Evolutionary conservation across 2,329 filamentous ascomycete genomes (phyloP).

Genomic region (Ascochyta lentis): DNA sequence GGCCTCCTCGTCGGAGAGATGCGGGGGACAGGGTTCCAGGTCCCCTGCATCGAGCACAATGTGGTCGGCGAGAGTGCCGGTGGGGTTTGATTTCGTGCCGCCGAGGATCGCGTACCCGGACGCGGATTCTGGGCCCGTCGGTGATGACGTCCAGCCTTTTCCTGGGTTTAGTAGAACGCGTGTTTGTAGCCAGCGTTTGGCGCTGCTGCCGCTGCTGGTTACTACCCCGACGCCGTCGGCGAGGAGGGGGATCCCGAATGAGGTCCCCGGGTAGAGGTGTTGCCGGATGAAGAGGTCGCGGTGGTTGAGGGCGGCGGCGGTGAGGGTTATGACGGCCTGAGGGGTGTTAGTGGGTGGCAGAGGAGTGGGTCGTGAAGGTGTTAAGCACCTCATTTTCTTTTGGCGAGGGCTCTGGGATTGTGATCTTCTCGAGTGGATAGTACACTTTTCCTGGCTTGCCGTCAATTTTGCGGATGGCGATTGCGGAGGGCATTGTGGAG

Average conservation of each 20-base stretch:
- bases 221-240: constrained; percentile 84
- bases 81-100: constrained; percentile 67
- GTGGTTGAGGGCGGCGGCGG: constrained; percentile 88
- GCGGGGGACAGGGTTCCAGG: constrained; percentile 75
- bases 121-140: constrained; percentile 74
- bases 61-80: constrained; percentile 78
- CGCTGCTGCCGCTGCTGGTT: constrained; percentile 64
- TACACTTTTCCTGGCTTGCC: constrained; percentile 90
- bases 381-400: constrained; percentile 38
- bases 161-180: constrained; percentile 80
- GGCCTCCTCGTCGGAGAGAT: constrained; percentile 75
- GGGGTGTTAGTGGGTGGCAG: constrained; percentile 35
- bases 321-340: constrained; percentile 77
- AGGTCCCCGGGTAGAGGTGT: constrained; percentile 85
- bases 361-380: background rate
- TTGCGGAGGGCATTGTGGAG: constrained; percentile 57
- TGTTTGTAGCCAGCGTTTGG: constrained; percentile 65
- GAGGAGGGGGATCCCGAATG: constrained; percentile 78
- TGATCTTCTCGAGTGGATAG: constrained; percentile 64
- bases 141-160: constrained; percentile 75
- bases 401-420: constrained; percentile 36
- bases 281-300: constrained; percentile 94
- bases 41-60: constrained; percentile 73
- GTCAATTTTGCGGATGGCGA: constrained; percentile 72
- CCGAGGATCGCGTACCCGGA: constrained; percentile 70